These are phyloP conservation scores for Phialophora verrucosa DNA, from an alignment of 2,329 filamentous ascomycete genomes.

Conservation along the genomic window DNA sequence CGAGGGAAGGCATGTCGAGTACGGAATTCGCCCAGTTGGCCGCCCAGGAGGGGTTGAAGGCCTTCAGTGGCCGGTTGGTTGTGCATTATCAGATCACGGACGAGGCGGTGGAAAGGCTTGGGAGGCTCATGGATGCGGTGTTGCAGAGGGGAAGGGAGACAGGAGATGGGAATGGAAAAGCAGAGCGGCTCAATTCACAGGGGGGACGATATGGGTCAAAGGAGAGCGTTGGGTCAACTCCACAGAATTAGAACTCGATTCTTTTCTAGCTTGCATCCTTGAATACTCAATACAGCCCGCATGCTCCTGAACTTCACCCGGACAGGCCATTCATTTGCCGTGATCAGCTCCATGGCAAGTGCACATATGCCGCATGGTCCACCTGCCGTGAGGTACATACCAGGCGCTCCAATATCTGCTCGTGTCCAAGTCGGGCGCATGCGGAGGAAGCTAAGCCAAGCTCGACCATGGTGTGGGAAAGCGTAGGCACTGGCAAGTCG, in stretches of 20 bases:
- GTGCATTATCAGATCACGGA: conserved; percentile 68
- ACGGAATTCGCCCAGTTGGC: conserved; percentile 62
- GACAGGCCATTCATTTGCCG: neutral
- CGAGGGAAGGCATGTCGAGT: conserved; percentile 60
- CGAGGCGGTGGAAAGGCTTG: conserved; percentile 42
- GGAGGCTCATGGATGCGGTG: conserved; percentile 41
- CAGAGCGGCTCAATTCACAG: conserved; percentile 4
- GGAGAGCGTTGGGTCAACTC: neutral
- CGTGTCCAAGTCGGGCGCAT: neutral
- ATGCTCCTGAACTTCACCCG: neutral
- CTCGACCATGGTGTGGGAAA: neutral
- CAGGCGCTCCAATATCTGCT: neutral
- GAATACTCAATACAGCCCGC: neutral
- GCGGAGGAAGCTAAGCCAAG: neutral
- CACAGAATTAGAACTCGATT: conserved; percentile 4
- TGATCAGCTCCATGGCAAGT: neutral
- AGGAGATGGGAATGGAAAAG: neutral
- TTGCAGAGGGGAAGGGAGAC: conserved; percentile 13
- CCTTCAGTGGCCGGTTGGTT: conserved; percentile 66
- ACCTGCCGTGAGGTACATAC: neutral
- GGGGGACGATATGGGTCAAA: conserved; percentile 8
- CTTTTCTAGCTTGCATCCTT: neutral
- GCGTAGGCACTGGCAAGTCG: neutral
- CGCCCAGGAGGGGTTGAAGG: conserved; percentile 62
- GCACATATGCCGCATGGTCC: neutral